phyloP scores from a whole-genome alignment of 2,329 filamentous ascomycete genomes.

The Cordyceps javanica region DNA sequence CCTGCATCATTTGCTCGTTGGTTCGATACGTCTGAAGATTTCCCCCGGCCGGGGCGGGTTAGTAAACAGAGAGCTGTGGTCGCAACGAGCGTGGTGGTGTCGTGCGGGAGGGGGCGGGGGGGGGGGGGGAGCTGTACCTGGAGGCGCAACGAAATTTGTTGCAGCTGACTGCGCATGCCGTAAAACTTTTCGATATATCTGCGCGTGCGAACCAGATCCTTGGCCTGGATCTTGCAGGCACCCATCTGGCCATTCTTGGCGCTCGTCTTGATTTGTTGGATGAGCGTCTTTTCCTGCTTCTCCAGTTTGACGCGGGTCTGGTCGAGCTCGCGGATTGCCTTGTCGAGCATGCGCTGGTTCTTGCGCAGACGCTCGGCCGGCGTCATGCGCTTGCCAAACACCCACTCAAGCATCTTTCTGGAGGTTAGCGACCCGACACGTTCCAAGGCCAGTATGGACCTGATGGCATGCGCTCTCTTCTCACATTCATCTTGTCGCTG shows the following conservation, averaged over 20 bases:
- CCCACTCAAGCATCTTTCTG: conserved; percentile 88
- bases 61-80: background rate
- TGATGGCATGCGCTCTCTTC: no score
- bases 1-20: conserved; percentile 99
- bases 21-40: conserved; percentile 92
- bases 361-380: conserved; percentile 85
- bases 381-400: conserved; percentile 98
- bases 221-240: conserved; percentile 97
- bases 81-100: no score
- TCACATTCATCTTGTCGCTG: conserved; percentile 49
- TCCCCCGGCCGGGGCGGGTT: background rate
- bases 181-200: conserved; percentile 98
- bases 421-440: conserved; percentile 13
- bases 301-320: conserved; percentile 92
- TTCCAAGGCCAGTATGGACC: no score
- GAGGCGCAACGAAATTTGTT: conserved; percentile 90
- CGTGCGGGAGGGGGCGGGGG: conserved; percentile 1
- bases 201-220: conserved; percentile 88
- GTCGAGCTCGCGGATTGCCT: conserved; percentile 93
- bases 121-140: conserved; percentile 52
- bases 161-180: conserved; percentile 92
- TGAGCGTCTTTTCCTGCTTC: conserved; percentile 96
- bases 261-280: conserved; percentile 94
- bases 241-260: conserved; percentile 98
- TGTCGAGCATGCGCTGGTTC: conserved; percentile 94